Base-by-base conservation (phyloP, 495 filamentous ascomycete species). In the Neurospora sp. region DNA sequence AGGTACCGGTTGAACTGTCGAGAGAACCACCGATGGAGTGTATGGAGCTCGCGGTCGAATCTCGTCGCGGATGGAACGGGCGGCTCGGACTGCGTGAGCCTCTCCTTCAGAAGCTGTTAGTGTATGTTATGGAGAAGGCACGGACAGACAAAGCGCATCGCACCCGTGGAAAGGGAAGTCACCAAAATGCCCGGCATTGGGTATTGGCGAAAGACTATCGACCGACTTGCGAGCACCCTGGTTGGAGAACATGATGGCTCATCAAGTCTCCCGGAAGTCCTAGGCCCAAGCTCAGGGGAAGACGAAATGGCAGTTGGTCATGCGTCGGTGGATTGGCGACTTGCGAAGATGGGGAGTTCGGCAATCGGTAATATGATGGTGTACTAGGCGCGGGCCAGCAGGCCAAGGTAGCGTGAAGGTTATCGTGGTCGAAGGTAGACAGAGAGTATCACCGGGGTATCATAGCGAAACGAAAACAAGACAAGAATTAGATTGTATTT, bases 11-110 rank as follows among this genome's bases (percentile, higher is more conserved):
- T 7, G 88, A 85, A 37, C 87, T 88, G 76, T 97, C 93, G 73
- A 97, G 81, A 46, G 91, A 86, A 37, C 91, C 91, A 31, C 91
- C 91, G 73, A 93, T 87, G 69, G 94, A 97, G 76, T 88, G 88
- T 76, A 95, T 88, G 37, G 94, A 97, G 85, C 94, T 96, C 40
- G 95, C 91, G 5, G 89, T 92, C 22, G 95, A 98, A 70, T 89
- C 92, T 82, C 94, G 85, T 76, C 94, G 86, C 16, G 76, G 74
- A 35, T 76, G 73, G 48, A 72, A 44, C 39, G 40, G 71, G 20
- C 74, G 74, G 46, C 76, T 76, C 20, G 78, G 71, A 74, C 78
- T 71, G 71, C 78, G 70, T 71, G 77, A 46, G 27, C 69, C 75
- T 77, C 76, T 78, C 48, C 81, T 75, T 75, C 38, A 42, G 53